Base-by-base conservation (phyloP, 148 eudicot species). In the Dysphania ambrosioides region DNA sequence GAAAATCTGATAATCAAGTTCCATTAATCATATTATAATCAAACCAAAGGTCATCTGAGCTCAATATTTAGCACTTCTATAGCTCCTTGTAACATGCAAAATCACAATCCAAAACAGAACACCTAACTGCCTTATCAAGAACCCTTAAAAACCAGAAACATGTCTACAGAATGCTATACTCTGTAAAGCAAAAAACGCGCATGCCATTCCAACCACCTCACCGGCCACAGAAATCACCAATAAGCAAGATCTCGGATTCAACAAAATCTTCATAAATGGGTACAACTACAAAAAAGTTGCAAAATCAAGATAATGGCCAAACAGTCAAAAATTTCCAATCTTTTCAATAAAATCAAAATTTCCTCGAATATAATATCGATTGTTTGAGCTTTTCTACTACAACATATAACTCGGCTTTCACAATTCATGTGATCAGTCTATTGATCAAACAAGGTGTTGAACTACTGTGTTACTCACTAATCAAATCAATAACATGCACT, bases 11-110 rank as follows among this genome's bases (percentile, higher is more conserved):
- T 19, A 60, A 2, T 73, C 36, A 36, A 19, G 27, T 47, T 31
- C 8, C 36, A 7, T 42, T n/a, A 21, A 73, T 59, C 11, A 72
- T 0, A 78, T 72, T 72, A n/a, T 19, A 59, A 72, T 58, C 72
- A 56, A 72, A 35, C 2, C 10, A 13, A 27, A 29, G 35, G 15
- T 36, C 56, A 21, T n/a, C 15, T 59, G 15, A 27, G 18, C 58
- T 53, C 58, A 21, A 0, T 3, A 4, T 53, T 53, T 21, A 53
- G 8, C 24, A 6, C 1, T 53, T 5, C 58, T 24, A 53, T 19
- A 8, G n/a, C n/a, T n/a, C n/a, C n/a, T n/a, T n/a, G n/a, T 4
- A n/a, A 19, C 58, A 53, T 19, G 58, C 58, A 53, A 53, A 47
- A 53, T 53, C 21, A 24, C 58, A 53, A 21, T 19, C 58, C 58